Evolutionary conservation across 2,329 filamentous ascomycete species (phyloP).

Genomic region (Fusarium piperis): DNA sequence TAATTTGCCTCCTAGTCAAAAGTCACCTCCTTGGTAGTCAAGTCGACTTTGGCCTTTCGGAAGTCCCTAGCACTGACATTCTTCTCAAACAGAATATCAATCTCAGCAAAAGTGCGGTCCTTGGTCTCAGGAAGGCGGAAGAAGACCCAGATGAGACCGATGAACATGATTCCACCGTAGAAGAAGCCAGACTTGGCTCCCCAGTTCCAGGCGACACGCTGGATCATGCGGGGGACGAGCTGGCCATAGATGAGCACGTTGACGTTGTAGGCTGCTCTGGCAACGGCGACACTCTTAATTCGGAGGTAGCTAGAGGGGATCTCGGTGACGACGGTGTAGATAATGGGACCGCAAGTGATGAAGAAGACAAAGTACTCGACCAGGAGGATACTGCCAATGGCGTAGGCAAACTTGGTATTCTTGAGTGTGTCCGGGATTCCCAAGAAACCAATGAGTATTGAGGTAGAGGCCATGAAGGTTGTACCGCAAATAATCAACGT

Average conservation of each 20-base stretch:
- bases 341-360: conserved; percentile 63
- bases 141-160: conserved; percentile 60
- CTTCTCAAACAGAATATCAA: conserved; percentile 64
- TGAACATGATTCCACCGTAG: conserved; percentile 54
- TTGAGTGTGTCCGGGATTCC: conserved; percentile 60
- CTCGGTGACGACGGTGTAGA: conserved; percentile 81
- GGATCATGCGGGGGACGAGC: conserved; percentile 57
- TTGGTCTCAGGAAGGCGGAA: conserved; percentile 66
- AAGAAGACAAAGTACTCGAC: conserved; percentile 56
- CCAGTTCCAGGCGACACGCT: conserved; percentile 56
- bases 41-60: conserved; percentile 43
- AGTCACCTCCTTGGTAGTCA: conserved; percentile 1
- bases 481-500: conserved; percentile 53
- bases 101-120: conserved; percentile 63
- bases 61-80: conserved; percentile 55
- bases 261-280: conserved; percentile 58
- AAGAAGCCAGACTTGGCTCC: conserved; percentile 59
- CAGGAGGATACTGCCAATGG: conserved; percentile 56
- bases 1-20: neutral
- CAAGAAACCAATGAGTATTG: conserved; percentile 57
- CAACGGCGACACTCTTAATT: conserved; percentile 57
- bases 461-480: conserved; percentile 46
- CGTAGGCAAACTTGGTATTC: conserved; percentile 52
- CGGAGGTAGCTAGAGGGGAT: conserved; percentile 57
- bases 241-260: conserved; percentile 57